Evolutionary conservation across 2,329 filamentous ascomycete genomes (phyloP), one percentile per base, ranked within the genome.

Genomic region (Nigrospora osmanthi): DNA sequence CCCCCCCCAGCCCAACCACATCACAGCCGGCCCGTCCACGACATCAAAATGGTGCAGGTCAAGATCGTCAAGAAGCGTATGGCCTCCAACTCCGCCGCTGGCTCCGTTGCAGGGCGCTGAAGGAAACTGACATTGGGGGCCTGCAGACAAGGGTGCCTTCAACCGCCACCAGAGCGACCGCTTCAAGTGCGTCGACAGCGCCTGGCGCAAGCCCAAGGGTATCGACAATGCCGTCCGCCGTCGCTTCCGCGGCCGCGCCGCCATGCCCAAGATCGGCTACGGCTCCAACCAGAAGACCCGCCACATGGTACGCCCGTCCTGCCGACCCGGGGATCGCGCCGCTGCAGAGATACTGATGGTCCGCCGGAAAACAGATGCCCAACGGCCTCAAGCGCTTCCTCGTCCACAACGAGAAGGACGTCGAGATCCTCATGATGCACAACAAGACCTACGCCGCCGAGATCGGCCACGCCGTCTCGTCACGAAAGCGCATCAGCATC

Each of bases 61-160:
- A 85, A 90, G 68, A 98, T 98, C 82, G 88, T 98, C 70, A 98
- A 98, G 89, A 98, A 98, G 89, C 89, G 89, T 95, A 91, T 69
- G 89, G 89, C 66, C 59, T 56, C 55, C 48, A 50, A 42, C 52
- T 46, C 50, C 45, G 46, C 35, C 41, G 43, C 46, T 45, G 37
- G 42, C 47, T 44, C 47, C 46, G 42, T 35, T 40, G 16, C 30
- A 13, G 41, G 17, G 30, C 19, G 34, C 41, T 43, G 40, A 42
- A 35, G n/a, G n/a, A 43, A 16, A 38, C 14, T 17, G 37, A 17
- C 19, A 3, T 14, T 6, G 13, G 37, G 23, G 15, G 37, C n/a
- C 6, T 38, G 37, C 64, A 94, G 89, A 85, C 82, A 89, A 86
- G 68, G 89, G 90, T 82, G 81, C 79, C 77, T 98, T 97, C 86